Percentiles rank a stretch among this genome's conserved stretches.
Conservation (phyloP, 2,329 filamentous ascomycete genomes). For the Alternaria longipes region DNA sequence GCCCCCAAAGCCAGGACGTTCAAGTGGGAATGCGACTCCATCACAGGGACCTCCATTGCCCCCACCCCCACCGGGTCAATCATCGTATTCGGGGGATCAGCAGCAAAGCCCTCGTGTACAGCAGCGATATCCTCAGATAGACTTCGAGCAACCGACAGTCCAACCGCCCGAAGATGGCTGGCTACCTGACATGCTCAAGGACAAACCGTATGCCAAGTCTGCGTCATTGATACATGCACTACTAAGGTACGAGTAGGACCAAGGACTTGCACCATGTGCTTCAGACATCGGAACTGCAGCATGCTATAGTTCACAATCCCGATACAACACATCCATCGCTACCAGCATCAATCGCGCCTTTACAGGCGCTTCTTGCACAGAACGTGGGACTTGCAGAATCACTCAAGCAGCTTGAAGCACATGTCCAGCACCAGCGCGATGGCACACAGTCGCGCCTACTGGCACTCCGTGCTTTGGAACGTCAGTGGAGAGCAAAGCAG, state of each 20-base stretch:
- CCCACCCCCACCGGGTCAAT: constrained; percentile 53
- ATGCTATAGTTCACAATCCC: constrained; percentile 75
- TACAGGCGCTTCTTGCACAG: constrained; percentile 71
- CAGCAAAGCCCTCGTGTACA: constrained; percentile 30
- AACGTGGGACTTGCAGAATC: constrained; percentile 76
- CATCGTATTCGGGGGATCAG: constrained; percentile 34
- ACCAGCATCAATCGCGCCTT: constrained; percentile 68
- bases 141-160: constrained; percentile 27
- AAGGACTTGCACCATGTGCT: constrained; percentile 79
- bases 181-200: constrained; percentile 78
- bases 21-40: constrained; percentile 54
- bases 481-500: constrained; percentile 91
- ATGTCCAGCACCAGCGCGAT: constrained; percentile 69
- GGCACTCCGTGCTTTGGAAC: constrained; percentile 83
- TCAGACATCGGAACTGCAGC: constrained; percentile 70
- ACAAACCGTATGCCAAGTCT: constrained; percentile 75
- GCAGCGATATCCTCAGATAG: constrained; percentile 29
- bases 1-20: constrained; percentile 55
- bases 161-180: constrained; percentile 68
- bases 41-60: constrained; percentile 56
- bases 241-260: constrained; percentile 64
- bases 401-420: constrained; percentile 68
- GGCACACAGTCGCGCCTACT: constrained; percentile 83
- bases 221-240: constrained; percentile 18
- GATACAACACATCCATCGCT: constrained; percentile 77